Evolutionary conservation across 2,329 filamentous ascomycete species (phyloP).

Genomic region (Thielaviopsis punctulata): DNA sequence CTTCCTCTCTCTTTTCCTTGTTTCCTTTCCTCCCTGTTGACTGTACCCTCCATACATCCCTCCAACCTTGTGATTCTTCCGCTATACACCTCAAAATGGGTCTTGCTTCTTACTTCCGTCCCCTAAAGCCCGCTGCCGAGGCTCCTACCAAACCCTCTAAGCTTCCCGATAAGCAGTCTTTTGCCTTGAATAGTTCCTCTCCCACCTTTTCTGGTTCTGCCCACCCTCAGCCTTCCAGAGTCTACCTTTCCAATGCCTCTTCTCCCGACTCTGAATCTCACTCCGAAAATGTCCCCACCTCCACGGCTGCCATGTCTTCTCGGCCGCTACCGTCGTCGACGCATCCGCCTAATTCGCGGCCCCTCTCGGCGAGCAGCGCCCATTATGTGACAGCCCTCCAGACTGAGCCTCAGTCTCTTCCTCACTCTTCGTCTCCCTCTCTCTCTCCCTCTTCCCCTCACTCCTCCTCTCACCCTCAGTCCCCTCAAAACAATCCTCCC

Average conservation of each 20-base stretch:
- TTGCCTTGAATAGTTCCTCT: background rate
- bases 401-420: too few relatives aligned
- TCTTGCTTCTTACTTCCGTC: constrained; percentile 44
- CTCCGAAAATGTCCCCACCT: too few relatives aligned
- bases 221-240: background rate
- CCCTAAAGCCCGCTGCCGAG: background rate
- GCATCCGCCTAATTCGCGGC: background rate
- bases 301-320: background rate
- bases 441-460: too few relatives aligned
- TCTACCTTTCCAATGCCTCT: background rate
- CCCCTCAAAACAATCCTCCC: background rate
- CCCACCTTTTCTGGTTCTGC: too few relatives aligned
- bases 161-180: background rate
- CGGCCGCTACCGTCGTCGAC: background rate
- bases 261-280: too few relatives aligned
- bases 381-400: background rate
- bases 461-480: background rate
- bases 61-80: background rate
- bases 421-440: too few relatives aligned
- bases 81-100: constrained; percentile 30
- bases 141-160: background rate
- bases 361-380: background rate
- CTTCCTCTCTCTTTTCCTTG: background rate
- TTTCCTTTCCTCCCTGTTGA: background rate
- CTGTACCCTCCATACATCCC: background rate